A percentile compares a stretch with the other conserved stretches of the same genome.
These are phyloP conservation scores for Candida pini DNA, from an alignment of 805 yeast species.

Conservation along the genomic window DNA sequence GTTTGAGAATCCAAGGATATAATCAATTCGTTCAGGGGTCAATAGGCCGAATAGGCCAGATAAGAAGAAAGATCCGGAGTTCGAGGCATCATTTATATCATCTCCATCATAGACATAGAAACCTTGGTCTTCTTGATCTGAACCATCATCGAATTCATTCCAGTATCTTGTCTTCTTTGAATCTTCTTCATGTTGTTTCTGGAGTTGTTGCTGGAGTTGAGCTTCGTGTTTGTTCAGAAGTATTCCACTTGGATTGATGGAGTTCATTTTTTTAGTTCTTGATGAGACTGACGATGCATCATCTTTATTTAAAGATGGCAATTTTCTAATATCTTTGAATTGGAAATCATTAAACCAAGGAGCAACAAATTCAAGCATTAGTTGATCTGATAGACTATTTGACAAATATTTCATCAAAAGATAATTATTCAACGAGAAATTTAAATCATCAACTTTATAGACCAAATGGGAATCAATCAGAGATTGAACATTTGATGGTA, in stretches of 20 bases:
- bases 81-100: constrained; percentile 17
- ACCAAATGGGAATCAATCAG: constrained; percentile 44
- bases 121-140: constrained; percentile 40
- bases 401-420: constrained; percentile 21
- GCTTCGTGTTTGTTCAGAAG: constrained; percentile 26
- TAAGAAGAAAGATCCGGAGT: constrained; percentile 11
- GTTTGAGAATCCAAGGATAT: constrained; percentile 19
- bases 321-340: constrained; percentile 37
- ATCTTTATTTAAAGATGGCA: constrained; percentile 28
- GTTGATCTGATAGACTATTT: constrained; percentile 13
- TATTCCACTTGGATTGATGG: constrained; percentile 18
- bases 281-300: constrained; percentile 3
- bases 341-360: constrained; percentile 29
- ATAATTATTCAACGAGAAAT: constrained; percentile 29
- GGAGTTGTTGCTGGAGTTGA: constrained; percentile 7
- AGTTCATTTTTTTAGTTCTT: neutral
- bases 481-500: constrained; percentile 34
- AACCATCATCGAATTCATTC: constrained; percentile 64
- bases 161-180: constrained; percentile 39
- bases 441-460: constrained; percentile 35
- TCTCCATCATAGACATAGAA: constrained; percentile 35
- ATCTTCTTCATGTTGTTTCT: constrained; percentile 4
- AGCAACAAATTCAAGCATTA: constrained; percentile 22
- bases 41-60: constrained; percentile 15
- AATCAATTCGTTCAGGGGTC: constrained; percentile 17